These are phyloP conservation scores for Coemansia aciculifera DNA, from an alignment of 192 early-diverging fungal genomes.

Conservation along the genomic window DNA sequence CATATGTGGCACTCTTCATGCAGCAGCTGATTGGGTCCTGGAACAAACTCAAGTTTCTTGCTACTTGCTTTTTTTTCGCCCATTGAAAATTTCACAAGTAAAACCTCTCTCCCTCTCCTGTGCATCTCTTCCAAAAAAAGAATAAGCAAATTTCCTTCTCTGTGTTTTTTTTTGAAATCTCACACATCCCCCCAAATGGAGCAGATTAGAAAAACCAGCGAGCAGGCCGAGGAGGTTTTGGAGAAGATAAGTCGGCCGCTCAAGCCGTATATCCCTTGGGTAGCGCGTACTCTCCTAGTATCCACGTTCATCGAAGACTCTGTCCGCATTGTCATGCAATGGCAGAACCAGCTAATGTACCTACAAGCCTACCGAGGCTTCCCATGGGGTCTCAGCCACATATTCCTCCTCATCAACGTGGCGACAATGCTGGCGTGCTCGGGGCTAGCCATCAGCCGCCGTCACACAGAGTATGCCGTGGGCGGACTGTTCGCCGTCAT, in stretches of 20 bases:
- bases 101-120: not conserved
- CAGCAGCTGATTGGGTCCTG: not conserved
- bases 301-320: slow-evolving; percentile 96
- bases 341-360: slow-evolving; percentile 85
- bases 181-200: slow-evolving; percentile 23
- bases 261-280: slow-evolving; percentile 88
- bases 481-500: slow-evolving; percentile 80
- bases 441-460: slow-evolving; percentile 76
- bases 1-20: not conserved
- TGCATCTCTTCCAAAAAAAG: too few relatives aligned
- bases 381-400: slow-evolving; percentile 76
- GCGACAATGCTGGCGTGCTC: slow-evolving; percentile 85
- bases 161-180: not conserved
- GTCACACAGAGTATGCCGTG: slow-evolving; percentile 81
- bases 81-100: not conserved
- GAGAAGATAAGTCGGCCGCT: slow-evolving; percentile 75
- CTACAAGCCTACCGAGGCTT: slow-evolving; percentile 80
- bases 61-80: not conserved
- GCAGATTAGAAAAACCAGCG: slow-evolving; percentile 49
- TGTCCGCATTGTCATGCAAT: slow-evolving; percentile 84
- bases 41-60: not conserved
- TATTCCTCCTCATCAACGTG: slow-evolving; percentile 85
- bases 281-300: slow-evolving; percentile 92
- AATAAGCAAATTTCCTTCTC: too few relatives aligned
- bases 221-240: slow-evolving; percentile 73